Conservation (phyloP, 805 yeast genomes). For the Myxozyma sirexii region DNA sequence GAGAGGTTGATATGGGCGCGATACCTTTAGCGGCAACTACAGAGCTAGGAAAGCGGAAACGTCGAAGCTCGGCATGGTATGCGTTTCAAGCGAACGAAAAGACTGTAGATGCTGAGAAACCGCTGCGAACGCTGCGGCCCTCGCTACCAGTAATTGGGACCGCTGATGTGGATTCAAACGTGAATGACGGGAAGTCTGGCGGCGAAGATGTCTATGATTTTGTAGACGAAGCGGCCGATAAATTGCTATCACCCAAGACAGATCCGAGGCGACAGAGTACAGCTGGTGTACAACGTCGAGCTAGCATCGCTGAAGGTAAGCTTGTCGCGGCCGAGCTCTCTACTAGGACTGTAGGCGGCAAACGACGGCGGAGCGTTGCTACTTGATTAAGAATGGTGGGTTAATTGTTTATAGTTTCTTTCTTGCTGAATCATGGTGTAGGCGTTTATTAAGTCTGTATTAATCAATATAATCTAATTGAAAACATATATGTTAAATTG, state of each 20-base stretch:
- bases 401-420: not conserved
- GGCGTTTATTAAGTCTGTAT: not conserved
- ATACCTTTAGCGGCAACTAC: not conserved
- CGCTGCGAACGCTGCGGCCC: not conserved
- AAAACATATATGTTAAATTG: no score
- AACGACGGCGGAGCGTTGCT: slow-evolving; percentile 10
- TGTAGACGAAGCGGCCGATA: not conserved
- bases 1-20: slow-evolving; percentile 2
- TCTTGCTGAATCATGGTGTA: not conserved
- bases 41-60: slow-evolving; percentile 14
- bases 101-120: not conserved
- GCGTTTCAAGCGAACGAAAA: not conserved
- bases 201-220: not conserved
- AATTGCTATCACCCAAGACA: not conserved
- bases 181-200: not conserved
- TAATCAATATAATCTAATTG: no score
- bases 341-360: not conserved
- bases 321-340: not conserved
- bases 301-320: not conserved
- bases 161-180: not conserved
- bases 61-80: slow-evolving; percentile 1
- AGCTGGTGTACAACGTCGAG: not conserved
- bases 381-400: not conserved
- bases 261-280: not conserved
- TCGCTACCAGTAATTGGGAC: not conserved